Evolutionary conservation across 2,329 filamentous ascomycete species (phyloP).

Genomic region (Penicillium aurantiogriseum): DNA sequence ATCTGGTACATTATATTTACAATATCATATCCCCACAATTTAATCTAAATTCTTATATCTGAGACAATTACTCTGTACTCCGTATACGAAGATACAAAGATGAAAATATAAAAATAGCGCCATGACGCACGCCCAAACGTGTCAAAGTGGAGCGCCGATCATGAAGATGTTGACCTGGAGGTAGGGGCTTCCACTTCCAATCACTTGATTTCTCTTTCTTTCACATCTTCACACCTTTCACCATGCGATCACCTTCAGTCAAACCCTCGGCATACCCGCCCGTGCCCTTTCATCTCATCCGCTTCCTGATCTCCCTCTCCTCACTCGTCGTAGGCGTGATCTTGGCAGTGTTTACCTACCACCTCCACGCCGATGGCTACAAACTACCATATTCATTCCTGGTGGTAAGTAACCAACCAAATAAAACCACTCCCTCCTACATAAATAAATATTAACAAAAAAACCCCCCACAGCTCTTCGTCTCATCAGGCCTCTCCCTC

Average conservation of each 20-base stretch:
- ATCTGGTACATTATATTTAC: no score
- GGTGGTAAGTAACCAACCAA: conserved; percentile 44
- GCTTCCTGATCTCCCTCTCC: conserved; percentile 48
- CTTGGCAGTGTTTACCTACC: conserved; percentile 56
- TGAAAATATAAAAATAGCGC: conserved; percentile 21
- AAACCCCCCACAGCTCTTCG: conserved; percentile 46
- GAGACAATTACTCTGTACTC: not conserved
- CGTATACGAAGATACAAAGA: not conserved
- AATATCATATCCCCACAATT: not conserved
- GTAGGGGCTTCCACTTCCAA: not conserved
- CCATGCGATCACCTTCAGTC: conserved; percentile 33
- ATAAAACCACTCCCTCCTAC: not conserved
- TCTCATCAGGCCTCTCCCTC: conserved; percentile 53
- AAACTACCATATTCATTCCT: conserved; percentile 60
- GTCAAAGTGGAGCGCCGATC: conserved; percentile 61
- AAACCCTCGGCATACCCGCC: conserved; percentile 43
- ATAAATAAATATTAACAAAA: not conserved
- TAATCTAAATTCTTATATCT: not conserved
- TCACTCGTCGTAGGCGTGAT: conserved; percentile 55
- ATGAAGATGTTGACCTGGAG: not conserved
- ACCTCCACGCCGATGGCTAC: conserved; percentile 53
- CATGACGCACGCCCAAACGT: conserved; percentile 67
- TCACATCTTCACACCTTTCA: conserved; percentile 10
- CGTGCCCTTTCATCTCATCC: conserved; percentile 42
- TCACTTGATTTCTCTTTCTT: not conserved